Percentiles rank a stretch among this genome's conserved stretches.
Conservation (phyloP, 495 filamentous ascomycete genomes). For the Hypomontagnella monticulosa region DNA sequence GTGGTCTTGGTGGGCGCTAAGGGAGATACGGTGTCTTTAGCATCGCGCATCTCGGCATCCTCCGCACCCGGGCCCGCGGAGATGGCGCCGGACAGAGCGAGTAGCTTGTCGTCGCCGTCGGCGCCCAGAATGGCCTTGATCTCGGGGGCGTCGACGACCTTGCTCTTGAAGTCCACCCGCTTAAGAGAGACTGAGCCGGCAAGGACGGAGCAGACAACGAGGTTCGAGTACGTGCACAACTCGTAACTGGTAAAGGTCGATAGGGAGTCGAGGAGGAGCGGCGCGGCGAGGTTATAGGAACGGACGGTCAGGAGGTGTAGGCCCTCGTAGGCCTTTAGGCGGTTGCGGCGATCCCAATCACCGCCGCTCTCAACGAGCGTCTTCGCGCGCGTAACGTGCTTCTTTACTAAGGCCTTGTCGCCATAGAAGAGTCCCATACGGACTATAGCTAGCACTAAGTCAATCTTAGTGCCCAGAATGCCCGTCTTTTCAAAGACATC, state of each 20-base stretch:
- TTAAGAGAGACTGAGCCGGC: constrained; percentile 94
- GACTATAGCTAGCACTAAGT: constrained; percentile 94
- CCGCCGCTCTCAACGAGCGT: constrained; percentile 91
- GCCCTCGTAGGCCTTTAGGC: constrained; percentile 97
- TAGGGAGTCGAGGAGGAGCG: constrained; percentile 91
- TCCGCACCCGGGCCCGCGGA: constrained; percentile 80
- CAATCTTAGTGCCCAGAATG: constrained; percentile 94
- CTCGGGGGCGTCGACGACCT: constrained; percentile 97
- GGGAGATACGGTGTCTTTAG: constrained; percentile 49
- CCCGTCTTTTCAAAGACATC: constrained; percentile 92
- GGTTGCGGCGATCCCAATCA: constrained; percentile 98
- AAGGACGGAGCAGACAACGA: constrained; percentile 95
- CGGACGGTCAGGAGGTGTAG: constrained; percentile 90
- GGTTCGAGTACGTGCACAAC: constrained; percentile 90
- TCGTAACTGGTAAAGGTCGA: constrained; percentile 99
- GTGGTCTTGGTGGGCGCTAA: constrained; percentile 65
- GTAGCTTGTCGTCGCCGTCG: constrained; percentile 83
- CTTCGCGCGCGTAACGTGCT: constrained; percentile 89
- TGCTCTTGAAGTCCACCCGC: constrained; percentile 97
- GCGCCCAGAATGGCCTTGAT: constrained; percentile 92
- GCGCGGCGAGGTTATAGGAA: constrained; percentile 87
- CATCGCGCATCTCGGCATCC: constrained; percentile 83
- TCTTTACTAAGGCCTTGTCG: constrained; percentile 89
- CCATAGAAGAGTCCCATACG: constrained; percentile 95
- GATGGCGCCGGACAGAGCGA: constrained; percentile 77